These are phyloP conservation scores for Euphorbia schlechtendalii DNA, from an alignment of 441 rosid species.

Conservation along the genomic window DNA sequence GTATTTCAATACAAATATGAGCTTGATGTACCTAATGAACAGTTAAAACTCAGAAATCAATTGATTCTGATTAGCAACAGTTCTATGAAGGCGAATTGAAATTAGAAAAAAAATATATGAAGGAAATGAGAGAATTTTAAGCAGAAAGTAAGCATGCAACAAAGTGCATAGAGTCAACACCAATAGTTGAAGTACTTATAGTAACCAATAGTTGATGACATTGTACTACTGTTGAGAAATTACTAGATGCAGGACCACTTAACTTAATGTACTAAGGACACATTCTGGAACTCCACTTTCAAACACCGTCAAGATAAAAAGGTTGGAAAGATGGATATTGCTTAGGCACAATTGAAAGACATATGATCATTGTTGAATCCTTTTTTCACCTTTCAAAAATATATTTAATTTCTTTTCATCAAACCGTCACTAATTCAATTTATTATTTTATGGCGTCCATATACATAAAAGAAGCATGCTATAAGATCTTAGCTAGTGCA, in stretches of 20 bases:
- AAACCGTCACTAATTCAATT: not conserved
- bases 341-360: too few relatives aligned
- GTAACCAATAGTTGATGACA: not conserved
- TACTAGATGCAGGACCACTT: not conserved
- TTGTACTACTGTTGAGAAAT: not conserved
- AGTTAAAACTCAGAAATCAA: too few relatives aligned
- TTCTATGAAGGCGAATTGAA: too few relatives aligned
- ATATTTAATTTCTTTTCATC: not conserved
- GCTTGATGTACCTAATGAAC: not conserved
- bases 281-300: not conserved
- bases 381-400: not conserved
- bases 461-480: too few relatives aligned
- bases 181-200: not conserved
- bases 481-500: too few relatives aligned
- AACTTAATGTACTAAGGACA: not conserved
- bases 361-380: not conserved
- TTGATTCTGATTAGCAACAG: too few relatives aligned
- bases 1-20: not conserved
- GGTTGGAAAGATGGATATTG: too few relatives aligned
- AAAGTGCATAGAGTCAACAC: not conserved
- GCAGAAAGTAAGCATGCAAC: not conserved
- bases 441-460: not conserved
- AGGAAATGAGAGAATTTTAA: not conserved
- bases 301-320: not conserved
- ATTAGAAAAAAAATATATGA: not conserved